Conservation (phyloP, 2,329 filamentous ascomycete species). For the Capronia americana region DNA sequence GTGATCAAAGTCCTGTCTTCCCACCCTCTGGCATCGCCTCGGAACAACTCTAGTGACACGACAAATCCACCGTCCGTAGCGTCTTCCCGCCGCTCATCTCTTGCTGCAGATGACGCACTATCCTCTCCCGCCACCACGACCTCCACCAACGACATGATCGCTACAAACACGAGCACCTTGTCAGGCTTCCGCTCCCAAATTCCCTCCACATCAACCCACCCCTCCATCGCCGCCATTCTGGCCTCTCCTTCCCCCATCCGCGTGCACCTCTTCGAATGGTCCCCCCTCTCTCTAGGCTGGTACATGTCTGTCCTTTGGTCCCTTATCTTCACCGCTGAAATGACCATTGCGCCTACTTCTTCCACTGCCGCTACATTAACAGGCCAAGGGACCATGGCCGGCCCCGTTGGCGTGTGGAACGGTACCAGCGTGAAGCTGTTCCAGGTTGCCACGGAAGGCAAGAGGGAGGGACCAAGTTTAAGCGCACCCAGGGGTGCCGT, state of each 20-base stretch:
- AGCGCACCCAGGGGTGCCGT: slow-evolving; percentile 87
- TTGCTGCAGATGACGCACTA: slow-evolving; percentile 39
- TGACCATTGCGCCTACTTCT: slow-evolving; percentile 65
- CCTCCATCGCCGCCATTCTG: slow-evolving; percentile 71
- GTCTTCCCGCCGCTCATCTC: slow-evolving; percentile 44
- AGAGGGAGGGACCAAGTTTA: slow-evolving; percentile 77
- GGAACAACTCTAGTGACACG: slow-evolving; percentile 23
- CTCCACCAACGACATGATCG: background rate
- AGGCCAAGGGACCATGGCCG: slow-evolving; percentile 63
- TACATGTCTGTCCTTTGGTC: slow-evolving; percentile 95
- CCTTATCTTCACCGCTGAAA: slow-evolving; percentile 87
- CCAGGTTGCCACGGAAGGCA: slow-evolving; percentile 78
- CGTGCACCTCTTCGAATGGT: slow-evolving; percentile 94
- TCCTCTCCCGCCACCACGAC: slow-evolving; percentile 44
- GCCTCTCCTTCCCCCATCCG: slow-evolving; percentile 73
- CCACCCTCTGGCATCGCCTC: slow-evolving; percentile 50
- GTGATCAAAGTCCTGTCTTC: slow-evolving; percentile 69
- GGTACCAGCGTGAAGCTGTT: slow-evolving; percentile 88
- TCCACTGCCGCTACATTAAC: slow-evolving; percentile 38
- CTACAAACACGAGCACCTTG: background rate
- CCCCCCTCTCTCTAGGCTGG: slow-evolving; percentile 86
- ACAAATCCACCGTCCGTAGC: slow-evolving; percentile 39
- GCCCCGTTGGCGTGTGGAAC: slow-evolving; percentile 92
- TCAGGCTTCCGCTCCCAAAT: slow-evolving; percentile 51
- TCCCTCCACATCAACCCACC: slow-evolving; percentile 52